phyloP scores from a whole-genome alignment of 2,329 filamentous ascomycete species.

The Neopestalotiopsis rosae region DNA sequence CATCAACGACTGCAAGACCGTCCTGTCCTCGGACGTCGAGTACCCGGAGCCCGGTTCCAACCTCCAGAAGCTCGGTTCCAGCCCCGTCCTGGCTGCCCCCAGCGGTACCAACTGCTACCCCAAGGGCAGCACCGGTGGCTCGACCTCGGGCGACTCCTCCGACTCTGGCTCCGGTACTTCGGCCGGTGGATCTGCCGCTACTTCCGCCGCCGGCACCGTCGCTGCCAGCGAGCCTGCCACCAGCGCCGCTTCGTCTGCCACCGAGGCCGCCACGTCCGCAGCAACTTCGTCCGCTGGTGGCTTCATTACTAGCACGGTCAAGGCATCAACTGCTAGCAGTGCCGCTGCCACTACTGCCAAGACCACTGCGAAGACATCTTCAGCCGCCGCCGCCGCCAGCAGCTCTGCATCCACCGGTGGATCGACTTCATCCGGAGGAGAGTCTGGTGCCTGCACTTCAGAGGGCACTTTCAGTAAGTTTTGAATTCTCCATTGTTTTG shows the following conservation, averaged over 20 bases:
- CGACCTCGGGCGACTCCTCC: slow-evolving; percentile 18
- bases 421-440: slow-evolving; percentile 19
- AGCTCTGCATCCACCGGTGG: no score
- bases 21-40: slow-evolving; percentile 54
- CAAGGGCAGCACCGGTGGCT: slow-evolving; percentile 26
- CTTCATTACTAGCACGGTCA: neutral
- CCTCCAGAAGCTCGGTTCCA: slow-evolving; percentile 45
- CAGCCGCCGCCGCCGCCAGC: neutral
- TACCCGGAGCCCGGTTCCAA: slow-evolving; percentile 69
- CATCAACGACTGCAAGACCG: slow-evolving; percentile 58
- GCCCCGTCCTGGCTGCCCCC: slow-evolving; percentile 28
- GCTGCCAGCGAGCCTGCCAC: neutral
- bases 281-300: no score
- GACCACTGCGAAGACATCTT: neutral
- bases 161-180: slow-evolving; percentile 17
- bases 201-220: neutral
- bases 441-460: slow-evolving; percentile 35
- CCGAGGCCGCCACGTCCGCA: neutral
- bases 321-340: neutral
- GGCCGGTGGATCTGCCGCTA: neutral
- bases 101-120: slow-evolving; percentile 33
- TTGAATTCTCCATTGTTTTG: slow-evolving; percentile 31
- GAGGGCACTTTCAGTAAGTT: slow-evolving; percentile 28
- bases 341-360: neutral
- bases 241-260: slow-evolving; percentile 7